Base-by-base conservation (phyloP, 2,329 filamentous ascomycete species). In the Pseudonectria foliicola region DNA sequence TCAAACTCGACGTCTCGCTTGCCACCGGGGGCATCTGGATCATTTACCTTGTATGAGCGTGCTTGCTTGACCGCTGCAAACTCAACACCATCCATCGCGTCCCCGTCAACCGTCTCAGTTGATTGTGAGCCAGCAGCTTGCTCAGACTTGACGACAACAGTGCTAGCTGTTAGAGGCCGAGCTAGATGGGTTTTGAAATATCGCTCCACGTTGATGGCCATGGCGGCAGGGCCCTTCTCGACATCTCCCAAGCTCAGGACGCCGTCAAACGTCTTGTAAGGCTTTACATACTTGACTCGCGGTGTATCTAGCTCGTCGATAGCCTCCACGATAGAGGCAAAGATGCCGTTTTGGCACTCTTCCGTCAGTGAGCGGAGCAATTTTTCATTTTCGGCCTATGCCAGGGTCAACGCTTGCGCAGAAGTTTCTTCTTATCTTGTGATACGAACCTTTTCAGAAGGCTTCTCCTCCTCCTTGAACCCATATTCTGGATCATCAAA, bases 401-500 rank as follows among this genome's bases (percentile, higher is more conserved):
- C n/a, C 12, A 8, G 10, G 16, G 3, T 7, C 15, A 26, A 27
- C 7, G 30, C 50, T 15, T 53, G 36, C n/a, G 6, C n/a, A 26
- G 11, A 29, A 10, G 3, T 1, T 2, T 3, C 3, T 13, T 8
- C 3, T n/a, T 6, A 25, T 5, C 11, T 13, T 14, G 5, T n/a
- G 13, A n/a, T 37, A 33, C 34, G 27, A 52, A 82, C 80, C 70
- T 96, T 96, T 33, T 60, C 56, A 1, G 57, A 46, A 13, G 80
- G 65, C 56, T 98, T 98, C 45, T 84, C 76, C 57, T 95, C 88
- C 62, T 96, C 90, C 58, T 94, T 94, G 55, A 86, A 85, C 27
- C 89, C 89, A 54, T 82, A 95, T 3, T 94, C 88, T 1, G 77
- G 57, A 56, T 95, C 88, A 55, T 98, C 88, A 59, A 98, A 96